Base-by-base conservation (phyloP, 352 stramenopile species). In the Phytopythium kandeliae region DNA sequence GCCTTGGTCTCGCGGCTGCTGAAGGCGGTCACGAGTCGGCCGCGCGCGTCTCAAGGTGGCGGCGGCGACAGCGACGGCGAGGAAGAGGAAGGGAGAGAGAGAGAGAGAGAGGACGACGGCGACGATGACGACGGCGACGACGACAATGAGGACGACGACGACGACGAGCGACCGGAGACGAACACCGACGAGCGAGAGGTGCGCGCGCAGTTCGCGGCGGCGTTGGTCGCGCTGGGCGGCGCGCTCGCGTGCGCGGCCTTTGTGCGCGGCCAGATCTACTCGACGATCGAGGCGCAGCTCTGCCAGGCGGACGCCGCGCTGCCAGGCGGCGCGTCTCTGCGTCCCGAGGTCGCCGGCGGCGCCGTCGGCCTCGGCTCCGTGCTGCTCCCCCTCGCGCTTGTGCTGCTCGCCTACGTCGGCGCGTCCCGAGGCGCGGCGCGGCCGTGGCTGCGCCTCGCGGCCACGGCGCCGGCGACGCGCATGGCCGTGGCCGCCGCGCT, bases 261-360 rank as follows among this genome's bases (percentile, higher is more conserved):
- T 45, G 51, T 90, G 5, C 77, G 81, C 3, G 79, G 73, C 0
- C 81, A 92, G 52, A 59, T 89, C 16, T 90, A 87, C 62, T 78
- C 78, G 12, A 80, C 74, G 0, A 55, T 88, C 33, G 63, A 86
- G 34, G 62, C 83, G 19, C 81, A 92, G 46, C 64, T 71, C 2
- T 92, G 78, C 28, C 78, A 90, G 59, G 76, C 71, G 1, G 60
- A 54, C 11, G 58, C 74, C 4, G 54, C 59, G n/a, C 54, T 77
- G 24, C 63, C 69, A 19, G 52, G 72, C n/a, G 62, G 57, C 12
- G 34, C 67, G 6, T 5, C 63, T 36, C 10, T 69, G 40, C 47
- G 47, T 22, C 47, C 47, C 2, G 47, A 52, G n/a, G 47, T 37
- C 11, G 47, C 47, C 1, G 47, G 47, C 19, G 47, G 47, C 10